Evolutionary conservation across 164 flowering plant genomes (phyloP).

Genomic region (Echeveria elegans): DNA sequence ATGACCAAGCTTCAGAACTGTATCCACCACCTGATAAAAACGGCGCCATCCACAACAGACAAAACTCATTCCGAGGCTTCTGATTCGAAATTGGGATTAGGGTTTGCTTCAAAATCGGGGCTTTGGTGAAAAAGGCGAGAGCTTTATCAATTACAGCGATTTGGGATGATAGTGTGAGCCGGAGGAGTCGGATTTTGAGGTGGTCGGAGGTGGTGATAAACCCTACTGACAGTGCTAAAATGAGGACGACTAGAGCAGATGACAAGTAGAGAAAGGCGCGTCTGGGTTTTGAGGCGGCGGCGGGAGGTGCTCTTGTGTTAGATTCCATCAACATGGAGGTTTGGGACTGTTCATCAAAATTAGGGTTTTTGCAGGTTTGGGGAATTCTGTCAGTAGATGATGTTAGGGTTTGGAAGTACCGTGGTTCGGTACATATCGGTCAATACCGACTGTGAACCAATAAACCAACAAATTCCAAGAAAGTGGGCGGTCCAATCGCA

Average conservation of each 20-base stretch:
- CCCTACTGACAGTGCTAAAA: neutral
- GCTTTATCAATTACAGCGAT: neutral
- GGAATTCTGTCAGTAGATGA: no score
- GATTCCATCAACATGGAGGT: neutral
- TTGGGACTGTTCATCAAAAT: neutral
- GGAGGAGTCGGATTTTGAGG: neutral
- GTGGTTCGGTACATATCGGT: neutral
- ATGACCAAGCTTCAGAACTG: constrained; percentile 85
- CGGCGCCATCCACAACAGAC: constrained; percentile 85
- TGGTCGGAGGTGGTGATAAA: neutral
- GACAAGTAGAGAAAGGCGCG: neutral
- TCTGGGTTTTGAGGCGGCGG: neutral
- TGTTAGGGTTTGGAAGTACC: no score
- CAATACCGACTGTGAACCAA: no score
- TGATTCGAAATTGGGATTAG: constrained; percentile 11
- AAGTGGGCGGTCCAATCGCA: no score
- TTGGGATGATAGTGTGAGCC: neutral
- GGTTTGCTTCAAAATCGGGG: constrained; percentile 14
- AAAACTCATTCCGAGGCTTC: constrained; percentile 18
- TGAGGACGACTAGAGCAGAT: neutral
- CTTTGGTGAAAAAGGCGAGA: constrained; percentile 8
- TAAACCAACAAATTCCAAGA: no score
- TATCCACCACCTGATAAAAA: constrained; percentile 84
- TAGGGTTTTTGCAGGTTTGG: constrained; percentile 6
- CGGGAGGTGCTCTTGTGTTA: neutral